phyloP scores from a whole-genome alignment of 345 rosid genomes.

The Microthlaspi erraticum region DNA sequence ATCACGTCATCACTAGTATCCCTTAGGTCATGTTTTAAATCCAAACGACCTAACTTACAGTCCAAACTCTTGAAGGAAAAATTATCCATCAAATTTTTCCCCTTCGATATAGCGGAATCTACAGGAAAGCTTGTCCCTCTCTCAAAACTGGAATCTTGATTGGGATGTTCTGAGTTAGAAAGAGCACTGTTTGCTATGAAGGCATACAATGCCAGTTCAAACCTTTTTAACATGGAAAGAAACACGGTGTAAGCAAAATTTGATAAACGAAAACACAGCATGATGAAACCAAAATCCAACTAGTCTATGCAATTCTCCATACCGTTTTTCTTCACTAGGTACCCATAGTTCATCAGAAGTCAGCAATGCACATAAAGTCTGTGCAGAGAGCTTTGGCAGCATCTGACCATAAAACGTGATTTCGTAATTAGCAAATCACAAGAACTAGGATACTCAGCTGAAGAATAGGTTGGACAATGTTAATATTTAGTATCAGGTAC shows the following conservation, averaged over 20 bases:
- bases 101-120: slow-evolving; percentile 61
- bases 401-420: slow-evolving; percentile 54
- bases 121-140: slow-evolving; percentile 49
- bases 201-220: slow-evolving; percentile 81
- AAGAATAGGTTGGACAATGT: not conserved
- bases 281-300: slow-evolving; percentile 24
- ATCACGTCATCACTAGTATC: slow-evolving; percentile 49
- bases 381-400: slow-evolving; percentile 90
- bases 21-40: slow-evolving; percentile 52
- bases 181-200: slow-evolving; percentile 74
- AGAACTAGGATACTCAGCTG: not conserved
- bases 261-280: slow-evolving; percentile 2
- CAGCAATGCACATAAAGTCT: slow-evolving; percentile 87
- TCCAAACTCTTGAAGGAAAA: slow-evolving; percentile 58
- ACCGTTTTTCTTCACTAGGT: slow-evolving; percentile 93
- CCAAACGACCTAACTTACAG: slow-evolving; percentile 60
- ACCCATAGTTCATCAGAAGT: slow-evolving; percentile 97
- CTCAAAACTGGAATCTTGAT: slow-evolving; percentile 61
- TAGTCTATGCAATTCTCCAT: slow-evolving; percentile 43
- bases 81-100: slow-evolving; percentile 53
- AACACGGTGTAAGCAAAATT: slow-evolving; percentile 27
- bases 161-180: slow-evolving; percentile 60
- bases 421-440: slow-evolving; percentile 29
- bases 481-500: not conserved
- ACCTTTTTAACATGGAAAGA: slow-evolving; percentile 56